Base-by-base conservation (phyloP, 306 rosid genomes). In the Castanospermum australe region DNA sequence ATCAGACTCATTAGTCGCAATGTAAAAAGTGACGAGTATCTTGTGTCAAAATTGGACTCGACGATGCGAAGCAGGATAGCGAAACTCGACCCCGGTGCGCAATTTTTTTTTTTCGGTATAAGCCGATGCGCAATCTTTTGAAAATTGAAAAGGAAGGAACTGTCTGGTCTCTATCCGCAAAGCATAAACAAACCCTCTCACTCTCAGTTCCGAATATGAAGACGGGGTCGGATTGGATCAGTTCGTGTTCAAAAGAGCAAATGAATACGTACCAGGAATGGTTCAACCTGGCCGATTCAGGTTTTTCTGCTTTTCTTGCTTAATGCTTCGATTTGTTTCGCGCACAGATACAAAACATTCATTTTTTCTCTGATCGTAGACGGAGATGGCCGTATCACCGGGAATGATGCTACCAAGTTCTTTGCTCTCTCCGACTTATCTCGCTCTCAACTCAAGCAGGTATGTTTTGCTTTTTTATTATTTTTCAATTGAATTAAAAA, bases 251-350 rank as follows among this genome's bases (percentile, higher is more conserved):
- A 2, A 89, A 88, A 67, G 92, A 92, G 57, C 88, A 84, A 39
- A 81, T 74, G 75, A 85, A 82, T 67, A 83, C 86, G 47, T 92
- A 83, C 44, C 90, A 90, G 65, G 91, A 92, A 42, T 94, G 97
- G 98, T 94, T 92, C 90, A 83, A 56, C 87, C 67, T 73, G 0
- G 95, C 96, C 61, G 98, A 94, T 86, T 92, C 95, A 84, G 97
- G 97, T 93, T 68, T 62, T 68, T 35, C 30, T 44, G 2, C 77
- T 79, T 69, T 48, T 12, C 69, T 25, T 47, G 6, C 3, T 33
- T 15, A 3, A 9, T 62, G 7, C 47, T 73, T 32, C 47, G 5
- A 0, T 61, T 44, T 17, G 14, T 8, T 52, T n/a, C 61, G 6
- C 17, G 3, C 18, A 6, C 24, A 6, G 6, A 17, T 79, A 0